phyloP scores from a whole-genome alignment of 192 early-diverging fungal species.

The Coemansia sp. region DNA sequence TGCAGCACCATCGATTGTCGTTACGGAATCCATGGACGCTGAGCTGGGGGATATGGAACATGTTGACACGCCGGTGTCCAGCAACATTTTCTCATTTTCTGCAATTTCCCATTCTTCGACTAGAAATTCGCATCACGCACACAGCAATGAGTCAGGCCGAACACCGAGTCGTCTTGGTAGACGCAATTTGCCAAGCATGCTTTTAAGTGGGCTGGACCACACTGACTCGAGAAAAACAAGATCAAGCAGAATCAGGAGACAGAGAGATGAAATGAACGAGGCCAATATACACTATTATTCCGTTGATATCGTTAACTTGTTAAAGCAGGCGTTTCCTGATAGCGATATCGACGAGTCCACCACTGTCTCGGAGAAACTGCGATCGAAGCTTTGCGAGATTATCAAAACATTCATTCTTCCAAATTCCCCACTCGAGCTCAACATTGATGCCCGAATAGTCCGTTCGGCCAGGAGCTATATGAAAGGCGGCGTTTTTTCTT shows the following conservation, averaged over 20 bases:
- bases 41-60: no score
- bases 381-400: constrained; percentile 20
- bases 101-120: background rate
- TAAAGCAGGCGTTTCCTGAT: constrained; percentile 22
- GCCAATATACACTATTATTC: constrained; percentile 13
- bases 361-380: constrained; percentile 21
- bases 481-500: constrained; percentile 17
- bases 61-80: background rate
- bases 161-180: background rate
- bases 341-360: constrained; percentile 7
- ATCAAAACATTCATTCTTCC: constrained; percentile 37
- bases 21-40: background rate
- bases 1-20: constrained; percentile 3
- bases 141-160: background rate
- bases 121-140: background rate
- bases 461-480: constrained; percentile 12
- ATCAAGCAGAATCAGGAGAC: background rate
- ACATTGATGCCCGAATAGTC: constrained; percentile 12
- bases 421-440: constrained; percentile 26
- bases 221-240: background rate
- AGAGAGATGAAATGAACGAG: background rate
- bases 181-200: background rate
- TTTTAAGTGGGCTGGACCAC: background rate
- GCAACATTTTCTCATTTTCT: constrained; percentile 3
- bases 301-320: constrained; percentile 24